phyloP scores from a whole-genome alignment of 805 yeast genomes.

The Candida namnaoensis region DNA sequence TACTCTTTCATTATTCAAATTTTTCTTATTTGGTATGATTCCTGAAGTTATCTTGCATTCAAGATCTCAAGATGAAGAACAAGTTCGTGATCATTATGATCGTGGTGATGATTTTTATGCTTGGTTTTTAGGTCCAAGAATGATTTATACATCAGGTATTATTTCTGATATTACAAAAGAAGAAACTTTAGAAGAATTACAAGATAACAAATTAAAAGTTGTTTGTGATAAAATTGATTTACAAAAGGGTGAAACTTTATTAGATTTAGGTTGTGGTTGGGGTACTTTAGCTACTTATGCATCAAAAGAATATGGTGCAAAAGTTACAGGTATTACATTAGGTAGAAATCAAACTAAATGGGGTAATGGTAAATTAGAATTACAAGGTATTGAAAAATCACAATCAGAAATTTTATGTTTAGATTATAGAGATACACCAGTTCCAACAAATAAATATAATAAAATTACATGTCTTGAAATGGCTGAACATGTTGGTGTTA shows the following conservation, averaged over 20 bases:
- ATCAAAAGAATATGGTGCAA: slow-evolving; percentile 74
- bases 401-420: slow-evolving; percentile 74
- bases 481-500: slow-evolving; percentile 95
- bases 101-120: slow-evolving; percentile 94
- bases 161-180: slow-evolving; percentile 61
- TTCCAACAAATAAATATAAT: slow-evolving; percentile 61
- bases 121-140: slow-evolving; percentile 91
- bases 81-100: slow-evolving; percentile 91
- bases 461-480: slow-evolving; percentile 88
- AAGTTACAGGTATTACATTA: slow-evolving; percentile 82
- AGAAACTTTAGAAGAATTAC: slow-evolving; percentile 73
- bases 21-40: slow-evolving; percentile 77
- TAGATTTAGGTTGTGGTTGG: slow-evolving; percentile 95
- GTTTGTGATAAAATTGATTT: slow-evolving; percentile 83
- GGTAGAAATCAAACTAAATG: slow-evolving; percentile 88
- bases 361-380: slow-evolving; percentile 65
- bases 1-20: slow-evolving; percentile 69
- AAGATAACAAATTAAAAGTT: slow-evolving; percentile 81
- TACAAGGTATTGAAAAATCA: slow-evolving; percentile 58
- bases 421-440: slow-evolving; percentile 88
- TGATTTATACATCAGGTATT: slow-evolving; percentile 87
- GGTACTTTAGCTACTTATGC: slow-evolving; percentile 86
- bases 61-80: slow-evolving; percentile 92
- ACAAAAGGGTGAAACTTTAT: slow-evolving; percentile 60
- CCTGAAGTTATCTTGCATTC: slow-evolving; percentile 92